Conservation (phyloP, 2,329 filamentous ascomycete species). For the Geosmithia putterillii region DNA sequence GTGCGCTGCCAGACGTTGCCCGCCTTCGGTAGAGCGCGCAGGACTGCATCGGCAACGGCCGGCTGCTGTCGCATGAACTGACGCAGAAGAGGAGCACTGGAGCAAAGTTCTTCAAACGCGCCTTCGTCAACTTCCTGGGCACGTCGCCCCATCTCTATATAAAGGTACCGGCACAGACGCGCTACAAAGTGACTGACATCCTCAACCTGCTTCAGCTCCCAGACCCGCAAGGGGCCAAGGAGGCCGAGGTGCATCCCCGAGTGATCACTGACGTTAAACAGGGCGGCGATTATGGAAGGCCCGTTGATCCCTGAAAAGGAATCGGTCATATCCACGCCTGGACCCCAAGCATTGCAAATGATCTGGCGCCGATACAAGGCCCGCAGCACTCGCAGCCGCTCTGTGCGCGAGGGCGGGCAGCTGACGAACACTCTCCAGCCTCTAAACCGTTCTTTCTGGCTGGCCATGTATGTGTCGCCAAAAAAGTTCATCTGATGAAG, state of each 20-base stretch:
- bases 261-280: neutral
- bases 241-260: neutral
- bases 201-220: neutral
- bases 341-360: neutral
- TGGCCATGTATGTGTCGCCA: neutral
- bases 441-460: neutral
- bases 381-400: neutral
- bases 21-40: neutral
- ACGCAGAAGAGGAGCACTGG: neutral
- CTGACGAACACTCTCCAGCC: neutral
- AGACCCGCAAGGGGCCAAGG: neutral
- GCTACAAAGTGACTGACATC: neutral
- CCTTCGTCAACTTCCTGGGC: neutral
- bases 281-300: too few relatives aligned
- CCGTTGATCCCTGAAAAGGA: too few relatives aligned
- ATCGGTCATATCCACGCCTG: neutral
- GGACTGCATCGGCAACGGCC: neutral
- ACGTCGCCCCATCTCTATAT: neutral
- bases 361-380: neutral
- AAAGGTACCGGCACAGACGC: neutral
- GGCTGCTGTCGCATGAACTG: neutral
- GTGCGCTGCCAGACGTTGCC: neutral
- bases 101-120: neutral
- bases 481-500: neutral
- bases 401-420: neutral